A percentile compares a stretch with the other conserved stretches of the same genome.
These are phyloP conservation scores for Echites panduratus DNA, from an alignment of 257 asterid genomes.

Conservation along the genomic window DNA sequence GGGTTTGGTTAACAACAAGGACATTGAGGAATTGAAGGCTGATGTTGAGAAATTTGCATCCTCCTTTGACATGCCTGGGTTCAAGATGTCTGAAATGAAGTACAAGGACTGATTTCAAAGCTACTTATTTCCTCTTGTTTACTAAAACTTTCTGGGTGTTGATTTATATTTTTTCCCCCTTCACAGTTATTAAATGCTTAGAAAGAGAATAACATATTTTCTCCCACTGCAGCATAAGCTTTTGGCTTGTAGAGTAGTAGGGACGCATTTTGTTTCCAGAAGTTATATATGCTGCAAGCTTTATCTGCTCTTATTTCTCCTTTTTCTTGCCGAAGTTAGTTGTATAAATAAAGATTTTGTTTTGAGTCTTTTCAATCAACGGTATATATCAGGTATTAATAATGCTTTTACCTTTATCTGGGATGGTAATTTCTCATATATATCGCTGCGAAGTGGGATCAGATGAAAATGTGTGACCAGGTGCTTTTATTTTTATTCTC, in stretches of 20 bases:
- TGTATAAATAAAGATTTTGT: not conserved
- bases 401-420: too few species aligned
- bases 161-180: not conserved
- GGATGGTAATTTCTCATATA: too few species aligned
- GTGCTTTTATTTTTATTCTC: too few species aligned
- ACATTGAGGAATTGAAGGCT: slow-evolving; percentile 76
- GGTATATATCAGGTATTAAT: too few species aligned
- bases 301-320: not conserved
- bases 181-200: not conserved
- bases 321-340: not conserved
- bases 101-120: slow-evolving; percentile 49
- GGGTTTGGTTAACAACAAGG: slow-evolving; percentile 79
- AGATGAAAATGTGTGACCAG: too few species aligned
- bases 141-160: not conserved
- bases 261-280: not conserved
- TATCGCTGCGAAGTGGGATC: too few species aligned
- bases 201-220: not conserved
- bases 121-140: not conserved
- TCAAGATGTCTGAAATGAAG: slow-evolving; percentile 87
- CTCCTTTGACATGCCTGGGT: slow-evolving; percentile 90
- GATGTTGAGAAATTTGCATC: slow-evolving; percentile 82
- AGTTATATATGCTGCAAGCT: not conserved
- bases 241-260: not conserved
- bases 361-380: not conserved
- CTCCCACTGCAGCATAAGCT: not conserved